These are phyloP conservation scores for Citrus reticulata DNA, from an alignment of 345 rosid species.

Conservation along the genomic window DNA sequence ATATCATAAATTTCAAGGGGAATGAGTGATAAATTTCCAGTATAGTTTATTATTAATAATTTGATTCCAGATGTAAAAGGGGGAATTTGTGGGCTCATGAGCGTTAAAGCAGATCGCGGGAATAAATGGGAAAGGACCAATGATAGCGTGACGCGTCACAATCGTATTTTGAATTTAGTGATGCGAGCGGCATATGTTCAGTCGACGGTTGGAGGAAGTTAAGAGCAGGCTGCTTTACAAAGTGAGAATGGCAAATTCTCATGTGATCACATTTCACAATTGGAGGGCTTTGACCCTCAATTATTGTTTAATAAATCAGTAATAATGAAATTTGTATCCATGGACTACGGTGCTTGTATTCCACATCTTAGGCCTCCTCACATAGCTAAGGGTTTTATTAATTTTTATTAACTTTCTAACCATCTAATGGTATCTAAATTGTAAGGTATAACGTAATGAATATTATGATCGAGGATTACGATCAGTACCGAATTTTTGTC, in stretches of 20 bases:
- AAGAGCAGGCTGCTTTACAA: neutral
- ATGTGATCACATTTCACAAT: neutral
- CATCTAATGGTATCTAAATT: too few species aligned
- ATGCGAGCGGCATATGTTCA: neutral
- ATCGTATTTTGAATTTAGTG: neutral
- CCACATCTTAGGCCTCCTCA: too few species aligned
- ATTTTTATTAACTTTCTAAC: too few species aligned
- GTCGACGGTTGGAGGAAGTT: neutral
- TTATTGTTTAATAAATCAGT: neutral
- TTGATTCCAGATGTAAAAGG: neutral
- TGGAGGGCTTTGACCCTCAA: neutral
- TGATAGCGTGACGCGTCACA: neutral
- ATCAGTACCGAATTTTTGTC: too few species aligned
- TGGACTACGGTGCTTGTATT: too few species aligned
- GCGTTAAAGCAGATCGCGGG: too few species aligned
- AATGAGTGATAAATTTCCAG: too few species aligned
- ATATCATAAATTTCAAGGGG: too few species aligned
- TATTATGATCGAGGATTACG: accelerated
- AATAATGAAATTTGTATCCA: too few species aligned
- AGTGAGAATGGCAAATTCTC: neutral
- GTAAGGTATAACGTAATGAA: too few species aligned
- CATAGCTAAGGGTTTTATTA: too few species aligned
- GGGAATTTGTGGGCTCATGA: neutral
- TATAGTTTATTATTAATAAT: too few species aligned
- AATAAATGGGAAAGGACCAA: neutral